Base-by-base conservation (phyloP, 495 filamentous ascomycete species). In the Penicillium riverlandense region DNA sequence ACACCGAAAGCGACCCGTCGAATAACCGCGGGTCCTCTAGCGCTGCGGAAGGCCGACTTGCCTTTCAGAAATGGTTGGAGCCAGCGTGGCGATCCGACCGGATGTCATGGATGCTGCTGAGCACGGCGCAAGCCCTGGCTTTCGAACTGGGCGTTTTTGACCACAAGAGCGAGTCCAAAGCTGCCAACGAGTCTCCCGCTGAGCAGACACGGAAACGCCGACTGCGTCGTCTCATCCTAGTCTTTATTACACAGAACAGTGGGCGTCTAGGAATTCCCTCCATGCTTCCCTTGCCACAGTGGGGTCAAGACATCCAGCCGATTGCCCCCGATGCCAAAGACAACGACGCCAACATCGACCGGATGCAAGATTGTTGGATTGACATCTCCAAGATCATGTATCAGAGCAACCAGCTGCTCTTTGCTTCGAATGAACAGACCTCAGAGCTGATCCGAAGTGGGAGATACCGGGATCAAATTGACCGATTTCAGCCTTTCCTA, bases 41-140 rank as follows among this genome's bases (percentile, higher is more conserved):
- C 6, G 70, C 83, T 9, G 78, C 80, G 7, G 72, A 74, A 41
- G 76, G 68, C 11, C 59, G 68, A 78, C 62, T 73, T 10, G 80
- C 85, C 16, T 91, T 96, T 41, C 88, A 90, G 55, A 90, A 88
- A 57, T 97, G 92, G 86, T 78, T 95, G 29, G 92, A 97, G 60
- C 92, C 92, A 11, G 89, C 88, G n/a, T 90, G 89, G 86, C 72
- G 91, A 49, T 95, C 88, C 47, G 92, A 98, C 49, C 84, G 90
- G 34, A 95, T 98, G 90, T 95, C 88, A 51, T 96, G 92, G 94
- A 97, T 96, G 88, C 62, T 98, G 11, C 76, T 98, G 37, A 92
- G 89, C 45, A 92, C 86, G 29, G 89, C 88, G 6, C 82, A 92
- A 67, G 82, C 89, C 2, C 69, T 98, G 32, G 86, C 90, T 1